A percentile compares a stretch with the other conserved stretches of the same genome.
These are phyloP conservation scores for Angomonas ambiguus DNA, from an alignment of 208 protist species.

Conservation along the genomic window DNA sequence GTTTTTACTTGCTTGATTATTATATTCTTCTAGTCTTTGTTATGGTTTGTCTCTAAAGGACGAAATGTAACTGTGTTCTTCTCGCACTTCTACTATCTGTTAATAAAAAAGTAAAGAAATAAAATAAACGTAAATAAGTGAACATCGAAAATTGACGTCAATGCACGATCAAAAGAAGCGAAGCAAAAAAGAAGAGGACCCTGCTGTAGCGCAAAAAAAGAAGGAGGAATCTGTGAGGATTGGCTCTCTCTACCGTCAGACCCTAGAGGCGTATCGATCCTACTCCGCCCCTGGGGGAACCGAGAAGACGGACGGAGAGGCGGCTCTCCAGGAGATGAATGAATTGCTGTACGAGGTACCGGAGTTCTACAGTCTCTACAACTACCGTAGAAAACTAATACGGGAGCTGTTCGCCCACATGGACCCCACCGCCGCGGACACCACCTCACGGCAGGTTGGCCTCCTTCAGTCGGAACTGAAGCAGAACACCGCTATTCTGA, in stretches of 20 bases:
- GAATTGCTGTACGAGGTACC: conserved; percentile 55
- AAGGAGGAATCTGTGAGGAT: conserved; percentile 34
- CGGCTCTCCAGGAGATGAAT: conserved; percentile 23
- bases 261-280: conserved; percentile 22
- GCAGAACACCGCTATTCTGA: conserved; percentile 53
- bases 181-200: conserved; percentile 16
- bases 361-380: conserved; percentile 82
- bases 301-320: neutral
- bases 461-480: conserved; percentile 55
- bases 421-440: neutral
- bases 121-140: neutral
- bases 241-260: conserved; percentile 34
- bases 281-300: conserved; percentile 17
- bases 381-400: conserved; percentile 56
- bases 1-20: conserved; percentile 4
- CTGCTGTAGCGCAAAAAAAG: conserved; percentile 16
- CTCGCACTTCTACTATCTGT: neutral
- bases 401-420: neutral
- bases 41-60: neutral
- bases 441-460: neutral
- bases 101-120: neutral
- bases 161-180: conserved; percentile 70
- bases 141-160: neutral
- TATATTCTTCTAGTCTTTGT: neutral
- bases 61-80: neutral